Conservation (phyloP, 768 basidiomycete genomes). For the Collybiopsis confluens region DNA sequence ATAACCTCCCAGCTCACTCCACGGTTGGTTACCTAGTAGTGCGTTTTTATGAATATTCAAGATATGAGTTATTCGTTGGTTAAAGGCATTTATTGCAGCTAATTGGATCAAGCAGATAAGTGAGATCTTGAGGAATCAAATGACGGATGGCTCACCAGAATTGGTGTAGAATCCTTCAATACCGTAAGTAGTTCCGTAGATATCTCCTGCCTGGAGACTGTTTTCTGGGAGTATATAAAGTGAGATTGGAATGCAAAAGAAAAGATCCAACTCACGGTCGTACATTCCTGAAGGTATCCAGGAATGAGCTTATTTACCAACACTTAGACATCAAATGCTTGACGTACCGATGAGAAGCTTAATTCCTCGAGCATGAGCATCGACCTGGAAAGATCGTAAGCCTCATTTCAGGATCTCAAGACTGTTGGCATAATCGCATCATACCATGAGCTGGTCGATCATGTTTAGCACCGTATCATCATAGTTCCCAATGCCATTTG, state of each 20-base stretch:
- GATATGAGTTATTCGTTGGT: conserved; percentile 32
- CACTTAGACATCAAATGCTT: background rate
- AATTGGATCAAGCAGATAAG: no score
- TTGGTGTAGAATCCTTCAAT: conserved; percentile 30
- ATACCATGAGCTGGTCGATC: conserved; percentile 33
- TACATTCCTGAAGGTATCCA: no score
- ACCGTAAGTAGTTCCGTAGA: conserved; percentile 29
- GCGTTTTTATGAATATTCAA: conserved; percentile 31
- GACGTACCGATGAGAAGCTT: conserved; percentile 4
- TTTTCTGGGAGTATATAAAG: conserved; percentile 19
- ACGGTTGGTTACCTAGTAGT: conserved; percentile 27
- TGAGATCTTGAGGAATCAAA: background rate
- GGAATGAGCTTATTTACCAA: background rate
- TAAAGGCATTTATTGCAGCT: conserved; percentile 26
- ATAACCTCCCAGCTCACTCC: conserved; percentile 32
- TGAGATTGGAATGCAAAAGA: background rate
- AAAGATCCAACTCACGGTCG: conserved; percentile 10
- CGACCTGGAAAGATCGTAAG: conserved; percentile 24
- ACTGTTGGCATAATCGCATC: background rate
- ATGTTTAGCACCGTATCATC: conserved; percentile 30
- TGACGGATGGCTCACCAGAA: conserved; percentile 10
- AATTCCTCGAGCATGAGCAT: conserved; percentile 28
- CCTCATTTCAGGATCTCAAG: background rate
- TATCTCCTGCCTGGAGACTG: conserved; percentile 26
- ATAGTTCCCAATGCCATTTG: conserved; percentile 28